Evolutionary conservation across 2,329 filamentous ascomycete species (phyloP).

Genomic region (Seiridium unicorne): DNA sequence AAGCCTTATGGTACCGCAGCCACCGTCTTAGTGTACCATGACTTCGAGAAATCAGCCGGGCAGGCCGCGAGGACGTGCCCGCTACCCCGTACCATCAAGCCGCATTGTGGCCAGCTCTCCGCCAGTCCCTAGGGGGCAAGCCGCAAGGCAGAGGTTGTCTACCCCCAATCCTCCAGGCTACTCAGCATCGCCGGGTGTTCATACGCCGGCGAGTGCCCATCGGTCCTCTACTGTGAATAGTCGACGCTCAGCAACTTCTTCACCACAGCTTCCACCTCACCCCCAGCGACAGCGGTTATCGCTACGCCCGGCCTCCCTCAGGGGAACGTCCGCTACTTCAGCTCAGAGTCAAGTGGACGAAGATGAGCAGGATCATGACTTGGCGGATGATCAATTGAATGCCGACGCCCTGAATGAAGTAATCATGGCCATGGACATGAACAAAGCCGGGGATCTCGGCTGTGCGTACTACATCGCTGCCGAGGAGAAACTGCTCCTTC

Average conservation of each 20-base stretch:
- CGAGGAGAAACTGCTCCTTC: constrained; percentile 69
- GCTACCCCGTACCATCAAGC: constrained; percentile 1
- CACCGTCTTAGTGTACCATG: background rate
- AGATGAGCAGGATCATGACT: background rate
- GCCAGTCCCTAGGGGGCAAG: background rate
- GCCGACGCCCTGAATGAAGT: constrained; percentile 57
- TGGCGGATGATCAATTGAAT: constrained; percentile 16
- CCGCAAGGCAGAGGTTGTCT: background rate
- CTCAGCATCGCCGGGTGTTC: background rate
- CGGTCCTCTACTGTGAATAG: constrained; percentile 7
- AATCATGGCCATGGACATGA: constrained; percentile 78
- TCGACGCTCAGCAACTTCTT: constrained; percentile 15
- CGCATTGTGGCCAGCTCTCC: constrained; percentile 10
- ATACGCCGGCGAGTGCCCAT: background rate
- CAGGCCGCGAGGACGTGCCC: background rate
- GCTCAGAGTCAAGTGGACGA: constrained; percentile 11
- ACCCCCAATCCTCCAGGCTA: background rate
- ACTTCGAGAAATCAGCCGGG: background rate
- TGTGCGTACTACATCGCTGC: constrained; percentile 79
- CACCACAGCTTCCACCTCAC: constrained; percentile 20
- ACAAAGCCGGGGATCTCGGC: constrained; percentile 68
- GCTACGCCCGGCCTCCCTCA: constrained; percentile 18
- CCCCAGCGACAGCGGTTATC: constrained; percentile 21
- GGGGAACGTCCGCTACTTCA: constrained; percentile 10
- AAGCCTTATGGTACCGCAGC: too few species aligned